Evolutionary conservation across 148 eudicot genomes (phyloP).

Genomic region (Cornus suecica): DNA sequence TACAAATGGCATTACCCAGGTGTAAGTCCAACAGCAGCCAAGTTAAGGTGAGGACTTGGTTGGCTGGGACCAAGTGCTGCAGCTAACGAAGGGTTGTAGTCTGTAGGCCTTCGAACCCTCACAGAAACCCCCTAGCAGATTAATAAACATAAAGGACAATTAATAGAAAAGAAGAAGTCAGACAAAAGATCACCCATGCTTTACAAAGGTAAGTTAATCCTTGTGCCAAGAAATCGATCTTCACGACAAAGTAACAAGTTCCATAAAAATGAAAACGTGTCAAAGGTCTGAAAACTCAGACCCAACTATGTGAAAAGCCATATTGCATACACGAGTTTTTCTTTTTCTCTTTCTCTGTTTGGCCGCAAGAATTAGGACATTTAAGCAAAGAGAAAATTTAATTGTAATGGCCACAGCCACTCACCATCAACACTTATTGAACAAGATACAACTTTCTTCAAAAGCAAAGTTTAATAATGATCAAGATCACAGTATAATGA

Average conservation of each 20-base stretch:
- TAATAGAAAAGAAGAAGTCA: slow-evolving; percentile 10
- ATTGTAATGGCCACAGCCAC: background rate
- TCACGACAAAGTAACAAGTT: background rate
- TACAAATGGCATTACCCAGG: slow-evolving; percentile 50
- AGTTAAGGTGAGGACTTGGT: slow-evolving; percentile 74
- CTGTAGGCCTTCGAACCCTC: slow-evolving; percentile 85
- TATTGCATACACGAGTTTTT: background rate
- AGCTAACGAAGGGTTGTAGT: slow-evolving; percentile 86
- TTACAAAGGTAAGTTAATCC: background rate
- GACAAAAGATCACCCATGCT: background rate
- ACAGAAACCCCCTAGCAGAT: slow-evolving; percentile 75
- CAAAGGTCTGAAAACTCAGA: background rate
- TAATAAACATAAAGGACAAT: slow-evolving; percentile 1
- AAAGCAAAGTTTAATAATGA: background rate
- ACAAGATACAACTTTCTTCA: background rate
- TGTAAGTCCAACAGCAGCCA: slow-evolving; percentile 82
- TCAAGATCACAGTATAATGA: background rate
- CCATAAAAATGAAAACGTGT: background rate
- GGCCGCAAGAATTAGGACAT: background rate
- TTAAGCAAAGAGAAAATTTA: background rate
- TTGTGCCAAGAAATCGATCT: background rate
- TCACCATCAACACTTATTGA: background rate
- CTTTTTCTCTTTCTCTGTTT: too few relatives aligned
- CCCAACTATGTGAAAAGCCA: background rate
- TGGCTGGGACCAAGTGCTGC: slow-evolving; percentile 90